A percentile compares a stretch with the other conserved stretches of the same genome.
These are phyloP conservation scores for Fusarium mundagurra DNA, from an alignment of 2,329 filamentous ascomycete species.

Conservation along the genomic window DNA sequence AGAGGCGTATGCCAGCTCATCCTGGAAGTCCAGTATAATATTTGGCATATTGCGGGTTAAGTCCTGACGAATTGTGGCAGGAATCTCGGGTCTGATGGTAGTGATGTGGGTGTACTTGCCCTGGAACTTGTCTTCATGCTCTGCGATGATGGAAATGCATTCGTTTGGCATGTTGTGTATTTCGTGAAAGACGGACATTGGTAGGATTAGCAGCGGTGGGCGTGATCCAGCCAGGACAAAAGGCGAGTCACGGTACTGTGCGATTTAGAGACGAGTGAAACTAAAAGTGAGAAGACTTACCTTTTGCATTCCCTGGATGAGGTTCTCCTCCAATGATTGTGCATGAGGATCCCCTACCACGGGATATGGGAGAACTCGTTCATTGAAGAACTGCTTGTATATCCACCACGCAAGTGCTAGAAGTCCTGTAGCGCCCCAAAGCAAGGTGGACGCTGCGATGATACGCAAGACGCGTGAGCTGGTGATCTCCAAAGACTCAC, in stretches of 20 bases:
- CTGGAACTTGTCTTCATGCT: not conserved
- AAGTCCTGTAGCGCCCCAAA: not conserved
- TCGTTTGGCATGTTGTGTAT: not conserved
- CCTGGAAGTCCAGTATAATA: not conserved
- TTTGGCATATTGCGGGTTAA: not conserved
- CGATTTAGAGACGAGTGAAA: fast-evolving
- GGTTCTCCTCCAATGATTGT: not conserved
- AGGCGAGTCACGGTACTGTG: not conserved
- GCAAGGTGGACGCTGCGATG: fast-evolving
- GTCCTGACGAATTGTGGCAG: not conserved
- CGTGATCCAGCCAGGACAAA: not conserved
- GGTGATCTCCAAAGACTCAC: not conserved
- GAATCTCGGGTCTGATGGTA: not conserved
- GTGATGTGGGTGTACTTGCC: not conserved
- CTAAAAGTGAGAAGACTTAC: fast-evolving
- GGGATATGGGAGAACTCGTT: fast-evolving
- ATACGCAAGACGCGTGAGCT: not conserved
- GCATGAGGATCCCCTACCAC: not conserved
- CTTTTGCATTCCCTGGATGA: not conserved
- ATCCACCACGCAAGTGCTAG: not conserved
- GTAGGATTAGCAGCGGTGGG: not conserved
- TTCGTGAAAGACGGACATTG: not conserved
- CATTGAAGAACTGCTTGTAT: not conserved
- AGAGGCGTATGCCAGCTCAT: not conserved
- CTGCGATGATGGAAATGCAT: not conserved